Percentiles rank a stretch among this genome's conserved stretches.
Conservation (phyloP, 2,329 filamentous ascomycete genomes). For the Periconia digitata region DNA sequence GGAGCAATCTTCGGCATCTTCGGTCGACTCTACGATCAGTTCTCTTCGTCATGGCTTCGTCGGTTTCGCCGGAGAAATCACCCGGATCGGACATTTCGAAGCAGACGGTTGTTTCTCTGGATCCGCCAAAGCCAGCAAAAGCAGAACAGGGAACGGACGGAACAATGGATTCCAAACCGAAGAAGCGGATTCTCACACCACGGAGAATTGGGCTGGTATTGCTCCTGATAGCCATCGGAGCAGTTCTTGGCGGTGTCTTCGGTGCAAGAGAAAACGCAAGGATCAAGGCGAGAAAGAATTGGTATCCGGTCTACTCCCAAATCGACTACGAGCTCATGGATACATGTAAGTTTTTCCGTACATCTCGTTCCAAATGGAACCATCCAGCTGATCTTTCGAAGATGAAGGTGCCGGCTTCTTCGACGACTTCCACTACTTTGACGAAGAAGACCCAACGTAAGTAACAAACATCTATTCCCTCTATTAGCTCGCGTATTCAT, state of each 20-base stretch:
- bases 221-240: slow-evolving; percentile 7
- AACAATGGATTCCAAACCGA: slow-evolving; percentile 10
- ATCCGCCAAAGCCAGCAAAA: slow-evolving; percentile 1
- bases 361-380: not conserved
- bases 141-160: not conserved
- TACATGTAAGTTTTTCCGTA: slow-evolving; percentile 12
- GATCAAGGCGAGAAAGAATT: too few relatives aligned
- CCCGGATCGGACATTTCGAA: not conserved
- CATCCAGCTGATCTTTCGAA: not conserved
- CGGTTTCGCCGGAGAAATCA: slow-evolving; percentile 3
- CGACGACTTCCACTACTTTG: slow-evolving; percentile 28
- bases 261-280: slow-evolving; percentile 17
- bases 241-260: slow-evolving; percentile 15
- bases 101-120: not conserved
- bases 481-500: not conserved
- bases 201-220: slow-evolving; percentile 9
- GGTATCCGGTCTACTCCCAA: slow-evolving; percentile 21
- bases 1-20: too few relatives aligned
- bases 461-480: not conserved
- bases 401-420: slow-evolving; percentile 25
- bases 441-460: slow-evolving; percentile 21
- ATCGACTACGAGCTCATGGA: slow-evolving; percentile 20
- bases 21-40: too few relatives aligned
- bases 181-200: slow-evolving; percentile 11
- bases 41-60: slow-evolving; percentile 1